Conservation (phyloP, 345 rosid genomes). For the Populus nigra region DNA sequence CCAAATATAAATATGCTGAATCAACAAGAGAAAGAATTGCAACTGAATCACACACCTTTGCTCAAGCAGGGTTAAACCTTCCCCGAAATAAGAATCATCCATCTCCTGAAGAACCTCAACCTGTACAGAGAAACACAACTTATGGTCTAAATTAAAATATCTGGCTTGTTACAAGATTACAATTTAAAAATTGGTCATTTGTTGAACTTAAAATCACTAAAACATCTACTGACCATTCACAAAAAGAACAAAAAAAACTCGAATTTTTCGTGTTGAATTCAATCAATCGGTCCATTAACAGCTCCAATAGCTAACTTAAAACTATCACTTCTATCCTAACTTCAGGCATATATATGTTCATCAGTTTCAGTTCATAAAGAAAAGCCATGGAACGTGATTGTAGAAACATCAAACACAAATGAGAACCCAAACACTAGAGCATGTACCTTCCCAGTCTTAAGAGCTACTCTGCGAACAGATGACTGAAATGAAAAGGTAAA, state of each 20-base stretch:
- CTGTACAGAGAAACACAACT: slow-evolving; percentile 30
- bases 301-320: not conserved
- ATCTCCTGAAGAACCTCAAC: slow-evolving; percentile 56
- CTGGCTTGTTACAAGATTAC: not conserved
- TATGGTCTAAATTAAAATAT: not conserved
- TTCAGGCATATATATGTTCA: not conserved
- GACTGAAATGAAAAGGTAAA: slow-evolving; percentile 50
- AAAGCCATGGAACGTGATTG: not conserved
- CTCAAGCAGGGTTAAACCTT: slow-evolving; percentile 84
- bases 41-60: slow-evolving; percentile 44
- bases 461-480: slow-evolving; percentile 71
- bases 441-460: slow-evolving; percentile 74
- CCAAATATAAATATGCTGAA: not conserved
- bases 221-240: not conserved
- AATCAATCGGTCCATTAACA: not conserved
- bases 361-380: not conserved
- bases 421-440: slow-evolving; percentile 3
- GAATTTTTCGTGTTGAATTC: not conserved
- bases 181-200: not conserved
- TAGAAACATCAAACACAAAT: not conserved
- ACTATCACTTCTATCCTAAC: not conserved
- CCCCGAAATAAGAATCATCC: slow-evolving; percentile 66
- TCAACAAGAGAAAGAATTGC: not conserved
- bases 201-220: not conserved
- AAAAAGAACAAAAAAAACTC: not conserved